A percentile compares a stretch with the other conserved stretches of the same genome.
phyloP scores from a whole-genome alignment of 192 early-diverging fungal genomes.

The Glomus cerebriforme region DNA sequence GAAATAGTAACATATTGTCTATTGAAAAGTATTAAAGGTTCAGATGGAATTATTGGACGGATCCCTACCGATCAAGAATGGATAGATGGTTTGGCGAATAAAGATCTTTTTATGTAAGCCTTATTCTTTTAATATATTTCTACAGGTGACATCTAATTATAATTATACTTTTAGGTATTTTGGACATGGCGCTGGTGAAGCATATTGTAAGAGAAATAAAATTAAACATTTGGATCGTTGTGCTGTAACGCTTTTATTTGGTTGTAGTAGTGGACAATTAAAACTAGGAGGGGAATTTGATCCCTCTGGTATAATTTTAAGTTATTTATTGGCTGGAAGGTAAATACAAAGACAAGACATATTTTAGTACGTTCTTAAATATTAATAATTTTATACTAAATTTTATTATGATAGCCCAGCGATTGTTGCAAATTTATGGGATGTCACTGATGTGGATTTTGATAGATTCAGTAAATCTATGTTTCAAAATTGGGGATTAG shows the following conservation, averaged over 20 bases:
- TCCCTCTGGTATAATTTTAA: constrained; percentile 76
- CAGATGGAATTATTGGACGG: constrained; percentile 73
- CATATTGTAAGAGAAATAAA: constrained; percentile 67
- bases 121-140: neutral
- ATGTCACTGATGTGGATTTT: constrained; percentile 96
- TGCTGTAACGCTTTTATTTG: constrained; percentile 83
- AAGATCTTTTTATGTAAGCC: constrained; percentile 54
- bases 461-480: constrained; percentile 80
- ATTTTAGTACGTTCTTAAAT: constrained; percentile 1
- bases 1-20: neutral
- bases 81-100: constrained; percentile 53
- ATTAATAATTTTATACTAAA: neutral
- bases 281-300: constrained; percentile 83
- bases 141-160: neutral
- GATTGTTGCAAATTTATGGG: constrained; percentile 95
- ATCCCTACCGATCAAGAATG: constrained; percentile 70
- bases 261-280: constrained; percentile 91
- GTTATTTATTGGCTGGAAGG: constrained; percentile 87
- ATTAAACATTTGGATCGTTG: constrained; percentile 69
- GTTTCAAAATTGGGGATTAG: constrained; percentile 74
- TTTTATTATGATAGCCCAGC: constrained; percentile 57
- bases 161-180: constrained; percentile 65
- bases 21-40: constrained; percentile 40
- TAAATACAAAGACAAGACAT: constrained; percentile 34
- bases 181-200: constrained; percentile 93